These are phyloP conservation scores for Vigna mungo DNA, from an alignment of 306 rosid genomes.

Conservation along the genomic window DNA sequence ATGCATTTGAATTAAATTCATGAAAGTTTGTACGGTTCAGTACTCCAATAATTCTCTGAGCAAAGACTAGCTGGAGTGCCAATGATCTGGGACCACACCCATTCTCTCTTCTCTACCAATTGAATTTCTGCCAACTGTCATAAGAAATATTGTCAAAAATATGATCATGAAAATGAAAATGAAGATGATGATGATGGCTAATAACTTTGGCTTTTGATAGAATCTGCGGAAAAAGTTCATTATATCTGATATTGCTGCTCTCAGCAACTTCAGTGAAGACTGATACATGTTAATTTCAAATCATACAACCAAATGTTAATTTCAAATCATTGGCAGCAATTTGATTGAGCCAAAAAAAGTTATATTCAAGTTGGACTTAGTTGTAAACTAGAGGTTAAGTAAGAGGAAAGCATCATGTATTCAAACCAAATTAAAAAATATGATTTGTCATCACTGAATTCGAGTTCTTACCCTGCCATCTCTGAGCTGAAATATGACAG, in stretches of 20 bases:
- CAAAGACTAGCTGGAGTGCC: constrained; percentile 6
- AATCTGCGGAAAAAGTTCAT: not conserved
- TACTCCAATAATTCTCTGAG: constrained; percentile 10
- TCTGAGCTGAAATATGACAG: constrained; percentile 22
- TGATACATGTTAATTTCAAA: not conserved
- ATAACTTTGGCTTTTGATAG: not conserved
- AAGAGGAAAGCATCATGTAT: not conserved
- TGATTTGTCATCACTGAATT: not conserved
- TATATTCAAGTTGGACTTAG: not conserved
- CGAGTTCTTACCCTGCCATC: constrained; percentile 26
- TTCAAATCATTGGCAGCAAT: not conserved
- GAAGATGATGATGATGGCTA: not conserved
- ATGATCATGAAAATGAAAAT: no score
- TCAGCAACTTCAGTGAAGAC: not conserved
- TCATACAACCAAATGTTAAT: not conserved
- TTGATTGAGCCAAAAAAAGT: not conserved
- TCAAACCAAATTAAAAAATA: not conserved
- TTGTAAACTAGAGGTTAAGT: no score
- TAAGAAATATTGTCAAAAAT: not conserved
- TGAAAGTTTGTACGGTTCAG: not conserved
- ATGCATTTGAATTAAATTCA: not conserved
- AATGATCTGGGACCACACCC: constrained; percentile 26
- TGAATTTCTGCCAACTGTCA: constrained; percentile 26
- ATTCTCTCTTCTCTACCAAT: constrained; percentile 5
- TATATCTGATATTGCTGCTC: not conserved